These are phyloP conservation scores for Vanderwaltozyma tropicalis DNA, from an alignment of 805 yeast genomes.

Conservation along the genomic window DNA sequence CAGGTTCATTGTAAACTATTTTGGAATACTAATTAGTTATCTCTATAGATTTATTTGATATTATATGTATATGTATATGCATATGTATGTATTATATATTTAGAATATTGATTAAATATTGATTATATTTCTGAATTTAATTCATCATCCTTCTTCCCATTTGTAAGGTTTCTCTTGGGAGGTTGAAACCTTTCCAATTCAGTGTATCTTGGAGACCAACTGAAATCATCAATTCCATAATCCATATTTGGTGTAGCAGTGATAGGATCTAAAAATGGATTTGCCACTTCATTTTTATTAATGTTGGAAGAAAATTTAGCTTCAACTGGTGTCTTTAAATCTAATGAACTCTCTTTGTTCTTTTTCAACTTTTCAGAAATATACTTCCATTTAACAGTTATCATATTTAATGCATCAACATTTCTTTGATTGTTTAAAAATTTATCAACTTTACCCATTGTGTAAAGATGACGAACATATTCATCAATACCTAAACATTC, in stretches of 20 bases:
- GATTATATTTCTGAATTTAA: no score
- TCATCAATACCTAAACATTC: constrained; percentile 67
- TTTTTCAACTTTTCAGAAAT: no score
- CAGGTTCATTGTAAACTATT: no score
- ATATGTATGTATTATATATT: no score
- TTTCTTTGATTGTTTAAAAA: constrained; percentile 25
- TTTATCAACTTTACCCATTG: constrained; percentile 46
- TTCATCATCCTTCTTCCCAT: neutral
- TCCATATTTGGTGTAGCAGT: constrained; percentile 18
- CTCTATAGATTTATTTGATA: no score
- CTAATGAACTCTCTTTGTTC: no score
- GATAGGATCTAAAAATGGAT: neutral
- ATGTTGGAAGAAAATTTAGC: neutral
- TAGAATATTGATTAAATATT: no score
- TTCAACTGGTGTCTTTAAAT: neutral
- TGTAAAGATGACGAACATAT: constrained; percentile 51
- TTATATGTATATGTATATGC: no score
- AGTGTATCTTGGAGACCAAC: constrained; percentile 20
- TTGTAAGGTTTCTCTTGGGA: neutral
- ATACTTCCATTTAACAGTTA: constrained; percentile 3
- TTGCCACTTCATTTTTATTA: neutral
- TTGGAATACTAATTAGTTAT: no score
- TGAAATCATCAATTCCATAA: constrained; percentile 20
- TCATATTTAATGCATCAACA: constrained; percentile 29
- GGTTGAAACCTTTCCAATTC: neutral